A percentile compares a stretch with the other conserved stretches of the same genome.
phyloP scores from a whole-genome alignment of 441 rosid species.

The Macaranga tanarius region DNA sequence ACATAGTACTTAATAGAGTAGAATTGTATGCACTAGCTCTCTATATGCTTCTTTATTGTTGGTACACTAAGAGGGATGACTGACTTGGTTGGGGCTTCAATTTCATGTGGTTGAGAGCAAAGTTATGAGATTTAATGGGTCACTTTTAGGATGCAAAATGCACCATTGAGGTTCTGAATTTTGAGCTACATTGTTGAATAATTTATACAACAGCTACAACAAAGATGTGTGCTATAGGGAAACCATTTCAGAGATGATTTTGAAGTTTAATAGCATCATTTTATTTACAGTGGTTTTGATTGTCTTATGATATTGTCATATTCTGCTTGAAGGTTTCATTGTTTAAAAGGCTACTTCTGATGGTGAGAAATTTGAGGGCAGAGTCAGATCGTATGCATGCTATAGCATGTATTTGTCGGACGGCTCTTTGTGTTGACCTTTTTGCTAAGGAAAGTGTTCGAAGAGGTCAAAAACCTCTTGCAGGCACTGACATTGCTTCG shows the following conservation, averaged over 20 bases:
- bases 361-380: slow-evolving; percentile 98
- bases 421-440: slow-evolving; percentile 98
- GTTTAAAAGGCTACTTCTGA: slow-evolving; percentile 91
- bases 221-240: background rate
- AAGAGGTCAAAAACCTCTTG: slow-evolving; percentile 97
- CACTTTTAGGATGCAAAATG: background rate
- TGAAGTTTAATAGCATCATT: background rate
- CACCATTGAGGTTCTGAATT: background rate
- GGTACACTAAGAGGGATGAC: background rate
- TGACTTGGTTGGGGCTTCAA: slow-evolving; percentile 4
- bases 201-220: background rate
- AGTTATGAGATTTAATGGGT: background rate
- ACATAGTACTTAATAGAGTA: background rate
- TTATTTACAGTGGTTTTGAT: slow-evolving; percentile 4
- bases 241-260: background rate
- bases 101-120: slow-evolving; percentile 1
- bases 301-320: slow-evolving; percentile 25
- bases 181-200: background rate
- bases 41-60: background rate
- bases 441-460: slow-evolving; percentile 95
- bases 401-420: slow-evolving; percentile 94
- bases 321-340: slow-evolving; percentile 73
- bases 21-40: background rate
- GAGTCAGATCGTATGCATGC: slow-evolving; percentile 99
- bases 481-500: slow-evolving; percentile 96